Evolutionary conservation across 164 flowering plant genomes (phyloP), one percentile per base, ranked within the genome.

Genomic region (Euptelea pleiosperma): DNA sequence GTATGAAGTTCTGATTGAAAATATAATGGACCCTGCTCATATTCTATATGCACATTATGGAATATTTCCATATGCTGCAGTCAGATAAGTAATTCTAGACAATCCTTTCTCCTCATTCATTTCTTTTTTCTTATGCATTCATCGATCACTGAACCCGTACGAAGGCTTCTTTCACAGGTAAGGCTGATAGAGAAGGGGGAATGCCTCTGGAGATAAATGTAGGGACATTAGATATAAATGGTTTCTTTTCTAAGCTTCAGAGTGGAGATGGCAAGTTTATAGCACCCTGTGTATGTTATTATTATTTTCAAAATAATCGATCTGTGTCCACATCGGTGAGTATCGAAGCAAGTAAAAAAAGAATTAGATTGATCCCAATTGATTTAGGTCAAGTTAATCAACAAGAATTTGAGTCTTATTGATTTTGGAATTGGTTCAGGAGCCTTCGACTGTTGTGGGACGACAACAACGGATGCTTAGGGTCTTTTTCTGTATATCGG

Each of bases 1-100:
- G 74, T 89, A 89, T 42, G 96, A 89, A 70, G 65, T 89, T 62
- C 65, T 86, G 69, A 66, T 70, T 36, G 93, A 89, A 67, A 89
- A 86, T 73, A 87, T 89, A 22, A 86, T 89, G 93, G 96, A 89
- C 67, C 96, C 93, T 60, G 73, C 93, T 58, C 93, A 86, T 79
- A 87, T 86, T 63, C 87, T 82, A 10, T 89, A 89, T 56, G 85
- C 93, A 47, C 96, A 89, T 70, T 78, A 82, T 64, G 83, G 89
- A 55, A 55, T 89, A 57, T 34, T 50, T 18, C 68, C 59, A 15
- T 34, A 34, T 6, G 41, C 62, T 30, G 71, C 75, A 59, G 61
- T 63, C 55, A 75, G 77, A 74, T 79, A 73, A 66, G 78, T 55
- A 36, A 25, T 65, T 58, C 10, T 22, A 34, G 15, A 58, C 37